Conservation (phyloP, 1,284 basidiomycete genomes). For the Neolentinus lepideus region DNA sequence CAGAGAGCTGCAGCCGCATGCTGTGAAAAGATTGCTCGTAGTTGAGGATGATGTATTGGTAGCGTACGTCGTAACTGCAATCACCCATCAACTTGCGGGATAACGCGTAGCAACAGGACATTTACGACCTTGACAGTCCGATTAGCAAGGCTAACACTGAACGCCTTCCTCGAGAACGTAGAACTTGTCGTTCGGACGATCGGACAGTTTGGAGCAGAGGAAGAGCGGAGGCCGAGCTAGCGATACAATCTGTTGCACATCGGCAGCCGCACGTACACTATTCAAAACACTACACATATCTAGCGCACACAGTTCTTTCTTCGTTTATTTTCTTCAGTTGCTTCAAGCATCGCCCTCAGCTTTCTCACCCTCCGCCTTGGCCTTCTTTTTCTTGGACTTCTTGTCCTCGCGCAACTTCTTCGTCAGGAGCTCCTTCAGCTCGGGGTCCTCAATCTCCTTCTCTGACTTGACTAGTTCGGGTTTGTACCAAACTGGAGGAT, state of each 20-base stretch:
- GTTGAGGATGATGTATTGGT: constrained; percentile 63
- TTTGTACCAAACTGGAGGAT: constrained; percentile 89
- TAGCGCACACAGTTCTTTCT: not conserved
- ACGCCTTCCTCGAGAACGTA: constrained; percentile 82
- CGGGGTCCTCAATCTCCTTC: constrained; percentile 85
- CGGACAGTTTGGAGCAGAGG: constrained; percentile 65
- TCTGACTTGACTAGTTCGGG: constrained; percentile 84
- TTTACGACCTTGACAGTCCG: constrained; percentile 76
- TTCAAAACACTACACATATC: not conserved
- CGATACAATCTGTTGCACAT: not conserved
- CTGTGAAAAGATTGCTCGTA: constrained; percentile 63
- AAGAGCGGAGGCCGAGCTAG: constrained; percentile 14
- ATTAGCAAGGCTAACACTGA: constrained; percentile 74
- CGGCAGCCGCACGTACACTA: not conserved
- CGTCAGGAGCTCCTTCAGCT: constrained; percentile 72
- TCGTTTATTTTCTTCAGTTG: not conserved
- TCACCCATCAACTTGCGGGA: constrained; percentile 6
- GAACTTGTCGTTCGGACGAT: constrained; percentile 82
- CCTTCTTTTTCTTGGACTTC: constrained; percentile 87
- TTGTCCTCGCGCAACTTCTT: constrained; percentile 83
- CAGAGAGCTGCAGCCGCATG: constrained; percentile 70
- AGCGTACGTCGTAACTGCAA: constrained; percentile 40
- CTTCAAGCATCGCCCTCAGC: constrained; percentile 18
- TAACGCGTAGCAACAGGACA: constrained; percentile 35
- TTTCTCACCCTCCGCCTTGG: constrained; percentile 43